Base-by-base conservation (phyloP, 140 eudicot species). In the Cichorium intybus region DNA sequence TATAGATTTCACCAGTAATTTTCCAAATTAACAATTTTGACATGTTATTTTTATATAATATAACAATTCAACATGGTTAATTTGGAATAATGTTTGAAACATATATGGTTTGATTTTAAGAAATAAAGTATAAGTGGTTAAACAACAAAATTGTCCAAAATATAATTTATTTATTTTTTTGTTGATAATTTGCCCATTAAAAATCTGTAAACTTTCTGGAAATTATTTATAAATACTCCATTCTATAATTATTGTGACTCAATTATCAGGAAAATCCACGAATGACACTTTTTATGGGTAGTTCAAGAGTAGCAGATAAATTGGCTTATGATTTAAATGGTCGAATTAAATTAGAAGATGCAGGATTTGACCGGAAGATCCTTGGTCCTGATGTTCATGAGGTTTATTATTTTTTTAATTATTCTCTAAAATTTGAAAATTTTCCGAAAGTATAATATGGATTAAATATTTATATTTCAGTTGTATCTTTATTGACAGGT, bases 331-430 rank as follows among this genome's bases (percentile, higher is more conserved):
- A 90, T 73, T 41, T 84, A 51, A 87, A 83, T 6, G 95, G 97
- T 18, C 85, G 84, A n/a, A 23, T 90, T 59, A 90, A 78, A 74
- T 63, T 90, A 58, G 97, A 90, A 79, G 97, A 90, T 80, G 97
- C 97, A 54, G 97, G 97, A 45, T 90, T 84, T 74, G 97, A 90
- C 70, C 87, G 95, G 95, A 84, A 90, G 70, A 84, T 90, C 64
- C 95, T 90, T 56, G 97, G 95, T 28, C 97, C 97, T 21, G 95
- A 90, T 73, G 95, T 90, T 45, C 82, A 87, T 4, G 94, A 87
- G 97, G 95, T 90, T 73, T 48, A 63, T 34, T 65, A 7, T 37
- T 47, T 26, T 37, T 51, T 22, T 4, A 23, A 28, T 7, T 33
- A 12, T n/a, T n/a, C n/a, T n/a, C n/a, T 4, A 64, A 60, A 14